These are phyloP conservation scores for Chaetomiaceae sp. DNA, from an alignment of 2,329 filamentous ascomycete species.

Conservation along the genomic window DNA sequence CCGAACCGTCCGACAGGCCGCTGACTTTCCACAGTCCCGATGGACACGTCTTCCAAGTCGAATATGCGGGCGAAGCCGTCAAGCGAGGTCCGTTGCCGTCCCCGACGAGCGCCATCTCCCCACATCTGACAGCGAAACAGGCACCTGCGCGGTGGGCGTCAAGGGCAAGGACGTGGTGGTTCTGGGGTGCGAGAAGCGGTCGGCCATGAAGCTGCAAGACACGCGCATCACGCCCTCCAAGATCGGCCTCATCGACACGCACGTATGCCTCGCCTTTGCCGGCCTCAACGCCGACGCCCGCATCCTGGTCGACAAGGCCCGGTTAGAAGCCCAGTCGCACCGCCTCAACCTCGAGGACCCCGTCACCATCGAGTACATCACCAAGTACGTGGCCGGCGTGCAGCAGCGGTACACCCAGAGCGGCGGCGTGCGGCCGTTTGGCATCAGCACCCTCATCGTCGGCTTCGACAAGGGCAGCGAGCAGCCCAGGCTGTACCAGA, in stretches of 20 bases:
- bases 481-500: constrained; percentile 89
- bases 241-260: constrained; percentile 91
- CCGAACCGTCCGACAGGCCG: not conserved
- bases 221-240: constrained; percentile 98
- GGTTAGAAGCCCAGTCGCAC: constrained; percentile 95
- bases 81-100: constrained; percentile 70
- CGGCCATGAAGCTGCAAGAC: constrained; percentile 98
- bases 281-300: constrained; percentile 96
- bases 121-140: constrained; percentile 40
- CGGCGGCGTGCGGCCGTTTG: constrained; percentile 96
- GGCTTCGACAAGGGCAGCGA: constrained; percentile 96
- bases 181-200: constrained; percentile 96
- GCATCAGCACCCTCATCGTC: constrained; percentile 95
- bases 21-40: constrained; percentile 73
- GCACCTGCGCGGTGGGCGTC: constrained; percentile 95
- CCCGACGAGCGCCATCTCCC: constrained; percentile 16
- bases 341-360: constrained; percentile 96
- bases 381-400: constrained; percentile 95
- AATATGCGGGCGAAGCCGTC: constrained; percentile 97
- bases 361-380: constrained; percentile 98
- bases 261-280: constrained; percentile 95
- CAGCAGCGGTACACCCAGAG: constrained; percentile 99
- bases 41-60: constrained; percentile 99
- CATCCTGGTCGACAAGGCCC: constrained; percentile 96
- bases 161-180: constrained; percentile 95